phyloP scores from a whole-genome alignment of 345 rosid species.

The Melaleuca alternifolia region DNA sequence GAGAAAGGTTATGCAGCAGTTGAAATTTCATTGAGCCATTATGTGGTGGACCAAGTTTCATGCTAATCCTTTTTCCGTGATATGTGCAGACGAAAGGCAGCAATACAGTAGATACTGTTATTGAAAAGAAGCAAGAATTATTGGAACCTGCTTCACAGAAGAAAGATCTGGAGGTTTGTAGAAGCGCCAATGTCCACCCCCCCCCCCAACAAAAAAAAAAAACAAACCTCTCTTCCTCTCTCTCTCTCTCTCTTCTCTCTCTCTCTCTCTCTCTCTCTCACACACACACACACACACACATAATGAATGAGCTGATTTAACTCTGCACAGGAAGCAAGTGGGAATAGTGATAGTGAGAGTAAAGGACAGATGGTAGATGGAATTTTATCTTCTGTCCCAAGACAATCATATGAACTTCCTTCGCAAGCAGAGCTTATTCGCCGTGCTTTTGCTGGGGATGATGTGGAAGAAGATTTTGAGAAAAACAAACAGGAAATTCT shows the following conservation, averaged over 20 bases:
- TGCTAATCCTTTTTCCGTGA: not conserved
- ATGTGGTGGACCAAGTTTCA: not conserved
- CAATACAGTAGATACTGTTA: conserved; percentile 16
- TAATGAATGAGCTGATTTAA: not conserved
- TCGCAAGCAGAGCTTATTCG: conserved; percentile 84
- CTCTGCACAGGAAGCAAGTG: conserved; percentile 24
- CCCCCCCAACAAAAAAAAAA: too few species aligned
- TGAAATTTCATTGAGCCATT: not conserved
- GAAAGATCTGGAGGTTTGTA: conserved; percentile 32
- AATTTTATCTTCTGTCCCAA: conserved; percentile 39
- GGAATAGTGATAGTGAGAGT: conserved; percentile 47
- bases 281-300: too few species aligned
- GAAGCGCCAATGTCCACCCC: not conserved
- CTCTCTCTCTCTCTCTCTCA: not conserved
- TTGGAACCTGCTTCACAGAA: conserved; percentile 7
- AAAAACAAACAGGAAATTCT: conserved; percentile 59
- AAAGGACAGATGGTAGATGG: conserved; percentile 78
- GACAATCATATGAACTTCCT: conserved; percentile 54
- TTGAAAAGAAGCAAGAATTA: conserved; percentile 18
- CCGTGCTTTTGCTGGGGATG: conserved; percentile 91
- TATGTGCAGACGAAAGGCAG: conserved; percentile 2
- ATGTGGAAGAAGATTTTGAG: conserved; percentile 70
- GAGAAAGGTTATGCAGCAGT: conserved; percentile 48
- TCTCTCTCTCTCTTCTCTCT: too few species aligned
- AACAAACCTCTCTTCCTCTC: too few species aligned